Percentiles rank a stretch among this genome's conserved stretches.
Conservation (phyloP, 75 land plant genomes). For the Chamaecyparis obtusa region DNA sequence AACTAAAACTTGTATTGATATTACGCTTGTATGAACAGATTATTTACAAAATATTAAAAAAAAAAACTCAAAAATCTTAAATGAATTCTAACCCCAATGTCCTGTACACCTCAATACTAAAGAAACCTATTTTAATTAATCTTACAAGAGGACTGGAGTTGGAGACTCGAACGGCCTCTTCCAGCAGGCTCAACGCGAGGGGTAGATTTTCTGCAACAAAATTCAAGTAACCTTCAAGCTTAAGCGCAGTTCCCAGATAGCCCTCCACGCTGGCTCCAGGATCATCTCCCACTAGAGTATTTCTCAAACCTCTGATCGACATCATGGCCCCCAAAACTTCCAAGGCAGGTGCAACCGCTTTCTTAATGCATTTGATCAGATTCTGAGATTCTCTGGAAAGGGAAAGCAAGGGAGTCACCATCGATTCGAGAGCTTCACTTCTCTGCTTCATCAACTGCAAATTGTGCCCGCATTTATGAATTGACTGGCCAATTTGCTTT, state of each 20-base stretch:
- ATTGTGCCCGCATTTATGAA: constrained; percentile 8
- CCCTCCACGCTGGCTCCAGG: constrained; percentile 10
- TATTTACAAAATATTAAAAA: too few species aligned
- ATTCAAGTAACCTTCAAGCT: constrained; percentile 13
- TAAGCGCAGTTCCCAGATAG: not conserved
- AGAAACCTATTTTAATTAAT: not conserved
- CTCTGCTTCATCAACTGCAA: not conserved
- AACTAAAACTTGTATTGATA: too few species aligned
- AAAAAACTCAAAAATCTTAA: too few species aligned
- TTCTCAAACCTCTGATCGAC: constrained; percentile 8
- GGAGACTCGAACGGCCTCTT: constrained; percentile 16
- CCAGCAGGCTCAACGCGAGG: not conserved
- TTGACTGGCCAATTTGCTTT: not conserved
- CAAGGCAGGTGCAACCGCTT: constrained; percentile 22
- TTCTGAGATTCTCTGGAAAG: not conserved
- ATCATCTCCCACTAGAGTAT: constrained; percentile 19
- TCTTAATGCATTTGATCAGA: constrained; percentile 14
- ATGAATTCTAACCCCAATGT: not conserved
- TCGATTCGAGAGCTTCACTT: not conserved
- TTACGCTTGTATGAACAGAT: too few species aligned
- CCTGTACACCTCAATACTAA: not conserved
- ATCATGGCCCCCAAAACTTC: constrained; percentile 19
- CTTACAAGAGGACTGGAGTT: not conserved
- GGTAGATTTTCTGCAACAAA: constrained; percentile 7
- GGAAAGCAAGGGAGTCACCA: not conserved